Base-by-base conservation (phyloP, 805 yeast genomes). In the Candida xyloterini region DNA sequence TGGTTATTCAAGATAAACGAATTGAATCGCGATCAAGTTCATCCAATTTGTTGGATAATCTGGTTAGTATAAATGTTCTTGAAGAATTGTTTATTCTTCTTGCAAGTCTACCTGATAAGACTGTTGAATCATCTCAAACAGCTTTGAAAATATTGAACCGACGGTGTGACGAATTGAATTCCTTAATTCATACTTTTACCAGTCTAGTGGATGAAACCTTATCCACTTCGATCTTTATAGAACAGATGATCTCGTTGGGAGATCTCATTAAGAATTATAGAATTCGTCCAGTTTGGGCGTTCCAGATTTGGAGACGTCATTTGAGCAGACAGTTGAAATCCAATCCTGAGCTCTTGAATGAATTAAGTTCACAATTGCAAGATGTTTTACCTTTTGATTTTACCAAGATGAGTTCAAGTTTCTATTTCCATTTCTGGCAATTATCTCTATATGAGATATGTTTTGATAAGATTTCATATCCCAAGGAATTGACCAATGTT, bases 371-470 rank as follows among this genome's bases (percentile, higher is more conserved):
- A 1, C 27, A 50, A 10, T 30, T 60, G 11, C 44, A 51, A 3
- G 27, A 37, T 1, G 33, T 48, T 7, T 15, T 56, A 10, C 41
- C 51, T 2, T 16, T 37, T 3, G 47, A 59, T n/a, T 54, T 61
- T 53, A 29, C 51, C 0, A 25, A 47, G 7, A 35, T 79, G 2
- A 51, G 66, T 2, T 55, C 60, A 10, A 68, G 66, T 0, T 62
- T 87, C 21, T 85, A 72, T 52, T 62, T 67, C 2, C 65, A 73
- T 1, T 90, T 89, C 51, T 90, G 96, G 96, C 76, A 69, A 45
- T 65, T 84, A 24, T 73, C 82, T 0, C 62, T 87, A 7, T 80
- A 83, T 53, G 96, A 89, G 52, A 75, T 89, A 23, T 73, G 75
- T 44, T 81, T 62, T 54, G 71, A 76, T 2, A 62, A 63, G 6